Evolutionary conservation across 208 protist genomes (phyloP), one percentile per base, ranked within the genome.

Genomic region (Leptomonas pyrrhocoris): DNA sequence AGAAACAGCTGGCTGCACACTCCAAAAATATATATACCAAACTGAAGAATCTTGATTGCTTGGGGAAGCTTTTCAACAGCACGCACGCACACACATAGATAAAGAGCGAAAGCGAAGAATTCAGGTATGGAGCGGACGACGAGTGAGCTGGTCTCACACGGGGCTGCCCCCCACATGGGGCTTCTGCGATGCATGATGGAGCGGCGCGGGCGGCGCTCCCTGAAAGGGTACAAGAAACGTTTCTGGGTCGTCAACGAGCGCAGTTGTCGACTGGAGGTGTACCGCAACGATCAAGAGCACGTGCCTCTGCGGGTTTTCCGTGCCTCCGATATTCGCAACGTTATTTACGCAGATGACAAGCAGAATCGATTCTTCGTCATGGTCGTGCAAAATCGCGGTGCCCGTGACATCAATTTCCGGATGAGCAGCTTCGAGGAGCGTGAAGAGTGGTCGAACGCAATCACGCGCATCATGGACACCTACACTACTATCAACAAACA

Each of bases 221-320:
- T 90, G 1, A 76, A 62, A 28, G 66, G 72, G 18, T 96, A 89
- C 79, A 93, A 92, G 58, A 94, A 94, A 59, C 80, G 85, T 13
- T 96, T 93, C 68, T 93, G 82, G 83, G 85, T 96, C 6, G 83
- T 94, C 21, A 83, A 92, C 73, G 75, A 81, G 38, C 49, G 56
- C 18, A 73, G 83, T 18, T 59, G 73, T 5, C 56, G 79, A 40
- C 69, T 96, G 11, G 86, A 93, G 69, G 68, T 94, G 50, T 96
- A 94, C 79, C 92, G 90, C 61, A 94, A 96, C 77, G 92, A 96
- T 61, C 89, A 94, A 68, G 77, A 79, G 12, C 77, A 84, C 49
- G 68, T 85, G 34, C 82, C 87, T n/a, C 68, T 75, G 59, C 57
- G 80, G 11, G 78, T 75, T 12, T 79, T 89, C 51, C 58, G 64